Conservation (phyloP, 140 eudicot species). For the Anethum foeniculum region DNA sequence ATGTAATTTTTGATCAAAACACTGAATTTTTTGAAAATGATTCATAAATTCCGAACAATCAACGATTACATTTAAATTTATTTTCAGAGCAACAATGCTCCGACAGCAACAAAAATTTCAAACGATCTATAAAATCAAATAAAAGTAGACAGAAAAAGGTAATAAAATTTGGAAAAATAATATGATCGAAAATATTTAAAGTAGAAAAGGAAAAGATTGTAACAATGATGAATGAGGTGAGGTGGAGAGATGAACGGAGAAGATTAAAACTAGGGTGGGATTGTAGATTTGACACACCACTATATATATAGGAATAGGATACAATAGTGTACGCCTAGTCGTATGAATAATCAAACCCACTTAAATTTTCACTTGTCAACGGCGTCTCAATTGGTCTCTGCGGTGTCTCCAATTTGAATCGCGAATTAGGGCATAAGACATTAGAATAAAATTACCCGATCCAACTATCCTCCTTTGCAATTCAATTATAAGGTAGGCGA, state of each 20-base stretch:
- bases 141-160: too few species aligned
- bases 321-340: background rate
- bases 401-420: background rate
- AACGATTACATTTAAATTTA: too few species aligned
- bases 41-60: too few species aligned
- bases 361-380: background rate
- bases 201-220: too few species aligned
- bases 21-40: too few species aligned
- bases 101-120: too few species aligned
- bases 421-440: background rate
- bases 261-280: slow-evolving; percentile 26
- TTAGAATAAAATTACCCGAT: background rate
- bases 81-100: too few species aligned
- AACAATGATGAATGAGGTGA: background rate
- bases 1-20: too few species aligned
- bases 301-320: background rate
- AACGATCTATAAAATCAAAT: too few species aligned
- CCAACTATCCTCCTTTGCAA: background rate
- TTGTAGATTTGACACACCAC: background rate
- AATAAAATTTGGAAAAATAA: too few species aligned
- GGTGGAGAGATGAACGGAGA: slow-evolving; percentile 43
- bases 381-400: background rate
- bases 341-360: background rate
- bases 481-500: background rate
- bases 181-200: too few species aligned